Evolutionary conservation across 176 grass and related monocot genomes (phyloP).

Genomic region (Juncus inflexus): DNA sequence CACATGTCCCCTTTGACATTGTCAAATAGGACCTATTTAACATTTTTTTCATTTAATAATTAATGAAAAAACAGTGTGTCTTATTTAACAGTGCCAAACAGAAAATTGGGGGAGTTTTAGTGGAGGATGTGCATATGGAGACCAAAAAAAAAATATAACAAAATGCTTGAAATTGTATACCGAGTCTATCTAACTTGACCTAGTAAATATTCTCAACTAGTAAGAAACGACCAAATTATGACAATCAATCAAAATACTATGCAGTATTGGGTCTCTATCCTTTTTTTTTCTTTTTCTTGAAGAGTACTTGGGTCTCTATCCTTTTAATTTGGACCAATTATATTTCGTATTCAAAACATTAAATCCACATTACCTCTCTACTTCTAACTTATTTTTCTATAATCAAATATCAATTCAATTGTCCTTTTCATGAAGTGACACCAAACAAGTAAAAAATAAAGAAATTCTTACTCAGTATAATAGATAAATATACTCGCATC

Average conservation of each 20-base stretch:
- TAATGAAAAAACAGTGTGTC: neutral
- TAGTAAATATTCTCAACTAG: neutral
- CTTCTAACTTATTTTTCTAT: too few species aligned
- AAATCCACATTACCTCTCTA: neutral
- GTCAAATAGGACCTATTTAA: too few species aligned
- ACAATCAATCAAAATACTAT: neutral
- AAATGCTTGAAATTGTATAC: neutral
- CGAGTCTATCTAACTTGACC: too few species aligned
- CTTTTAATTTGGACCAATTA: neutral
- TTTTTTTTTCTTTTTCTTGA: neutral
- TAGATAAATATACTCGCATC: conserved; percentile 42
- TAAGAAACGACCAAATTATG: neutral
- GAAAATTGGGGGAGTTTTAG: neutral
- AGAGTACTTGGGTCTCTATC: neutral
- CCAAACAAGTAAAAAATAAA: neutral
- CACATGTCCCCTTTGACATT: too few species aligned
- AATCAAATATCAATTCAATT: too few species aligned
- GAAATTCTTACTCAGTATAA: conserved; percentile 43
- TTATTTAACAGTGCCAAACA: neutral
- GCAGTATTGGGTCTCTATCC: neutral
- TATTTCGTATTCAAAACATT: neutral
- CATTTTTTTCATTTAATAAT: too few species aligned
- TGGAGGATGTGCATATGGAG: neutral
- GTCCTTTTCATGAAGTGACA: too few species aligned
- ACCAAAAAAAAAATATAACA: neutral